Base-by-base conservation (phyloP, 805 yeast species). In the Candida krabiensis region DNA sequence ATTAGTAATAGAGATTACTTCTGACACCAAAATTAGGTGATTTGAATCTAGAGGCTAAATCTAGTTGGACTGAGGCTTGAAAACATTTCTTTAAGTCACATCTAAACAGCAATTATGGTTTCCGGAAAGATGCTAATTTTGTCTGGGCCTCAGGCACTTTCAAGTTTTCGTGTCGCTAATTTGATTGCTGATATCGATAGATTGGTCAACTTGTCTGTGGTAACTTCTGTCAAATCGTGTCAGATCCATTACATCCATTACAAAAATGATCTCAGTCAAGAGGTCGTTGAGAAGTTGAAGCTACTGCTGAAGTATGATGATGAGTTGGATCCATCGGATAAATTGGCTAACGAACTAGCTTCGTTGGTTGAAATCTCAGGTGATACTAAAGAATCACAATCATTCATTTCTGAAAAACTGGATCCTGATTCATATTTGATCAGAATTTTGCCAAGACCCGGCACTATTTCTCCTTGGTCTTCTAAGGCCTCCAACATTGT, bases 381-480 rank as follows among this genome's bases (percentile, higher is more conserved):
- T 9, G 51, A 50, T 23, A 30, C 36, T 23, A 51, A 56, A 2
- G 39, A 37, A 7, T 21, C 53, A 5, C 22, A 22, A 6, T 13
- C 41, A 2, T 28, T 38, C 5, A 18, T 55, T 4, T 24, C 44
- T 7, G 37, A 46, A 13, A 30, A 39, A 9, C 53, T 67, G 32
- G 74, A 60, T 35, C 53, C 63, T 4, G 75, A 72, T 47, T 66
- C 79, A 22, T 75, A 77, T 45, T 66, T 89, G 48, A 66, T 91
- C 32, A 75, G 95, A 60, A 73, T 93, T 36, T 71, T 89, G 36
- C 99, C 99, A 30, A 79, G 98, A 63, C 70, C 89, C 6, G 99
- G 99, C 44, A 93, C 99, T 9, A 91, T 93, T 49, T 90, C 98
- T 18, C 98, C 99, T 23, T 93, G 99, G 99, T 87, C 96, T 8